Evolutionary conservation across 495 filamentous ascomycete species (phyloP).

Genomic region (Lineolata rhizophorae): DNA sequence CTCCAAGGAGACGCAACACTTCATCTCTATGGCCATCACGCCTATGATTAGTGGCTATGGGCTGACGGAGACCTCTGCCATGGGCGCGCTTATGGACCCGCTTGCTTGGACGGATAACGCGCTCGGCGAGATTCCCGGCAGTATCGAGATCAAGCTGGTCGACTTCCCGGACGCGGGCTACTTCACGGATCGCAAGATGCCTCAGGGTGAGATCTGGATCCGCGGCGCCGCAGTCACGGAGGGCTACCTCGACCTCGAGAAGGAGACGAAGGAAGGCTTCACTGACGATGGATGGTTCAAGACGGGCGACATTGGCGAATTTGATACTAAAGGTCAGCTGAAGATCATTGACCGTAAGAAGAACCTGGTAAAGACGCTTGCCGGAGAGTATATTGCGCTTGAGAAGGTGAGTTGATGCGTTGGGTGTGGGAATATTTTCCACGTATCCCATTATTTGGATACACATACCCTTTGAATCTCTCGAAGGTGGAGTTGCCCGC

Average conservation of each 20-base stretch:
- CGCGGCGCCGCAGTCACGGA: conserved; percentile 52
- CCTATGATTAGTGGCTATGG: conserved; percentile 54
- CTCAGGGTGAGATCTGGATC: conserved; percentile 92
- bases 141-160: conserved; percentile 79
- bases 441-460: too few relatives aligned
- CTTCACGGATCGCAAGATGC: conserved; percentile 60
- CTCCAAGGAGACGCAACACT: conserved; percentile 21
- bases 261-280: conserved; percentile 58
- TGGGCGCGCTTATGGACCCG: conserved; percentile 83
- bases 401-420: conserved; percentile 55
- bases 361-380: conserved; percentile 88
- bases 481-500: neutral
- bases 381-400: conserved; percentile 94
- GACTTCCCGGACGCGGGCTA: conserved; percentile 93
- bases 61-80: conserved; percentile 83
- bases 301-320: conserved; percentile 90
- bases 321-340: conserved; percentile 57
- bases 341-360: conserved; percentile 94
- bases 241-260: conserved; percentile 61
- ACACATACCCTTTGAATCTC: neutral
- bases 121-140: conserved; percentile 63
- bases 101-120: conserved; percentile 67
- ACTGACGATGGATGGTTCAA: conserved; percentile 81
- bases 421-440: too few relatives aligned
- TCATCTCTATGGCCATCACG: conserved; percentile 22